Conservation (phyloP, 495 filamentous ascomycete species). For the Podospora australis region DNA sequence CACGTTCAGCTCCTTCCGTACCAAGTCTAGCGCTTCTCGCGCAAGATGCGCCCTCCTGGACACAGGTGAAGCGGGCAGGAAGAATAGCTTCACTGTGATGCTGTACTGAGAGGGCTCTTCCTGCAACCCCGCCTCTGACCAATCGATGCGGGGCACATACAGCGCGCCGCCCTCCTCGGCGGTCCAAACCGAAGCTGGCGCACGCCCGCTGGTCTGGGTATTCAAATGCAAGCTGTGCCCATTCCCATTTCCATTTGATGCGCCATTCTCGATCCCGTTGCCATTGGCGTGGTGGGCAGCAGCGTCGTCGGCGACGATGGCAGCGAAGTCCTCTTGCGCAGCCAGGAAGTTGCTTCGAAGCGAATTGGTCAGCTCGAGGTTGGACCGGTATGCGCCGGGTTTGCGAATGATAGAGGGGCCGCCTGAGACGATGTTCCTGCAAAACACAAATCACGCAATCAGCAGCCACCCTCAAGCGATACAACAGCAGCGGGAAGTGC, state of each 20-base stretch:
- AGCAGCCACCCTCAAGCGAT: conserved; percentile 6
- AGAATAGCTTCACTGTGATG: conserved; percentile 92
- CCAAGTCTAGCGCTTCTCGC: conserved; percentile 67
- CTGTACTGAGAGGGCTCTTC: conserved; percentile 80
- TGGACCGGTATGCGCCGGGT: conserved; percentile 67
- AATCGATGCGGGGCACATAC: conserved; percentile 73
- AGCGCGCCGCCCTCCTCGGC: conserved; percentile 49
- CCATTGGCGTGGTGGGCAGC: conserved; percentile 46
- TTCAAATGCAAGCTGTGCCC: conserved; percentile 22
- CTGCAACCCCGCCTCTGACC: conserved; percentile 58
- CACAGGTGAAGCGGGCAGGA: conserved; percentile 63
- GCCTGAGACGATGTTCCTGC: conserved; percentile 77
- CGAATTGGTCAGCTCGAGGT: conserved; percentile 81
- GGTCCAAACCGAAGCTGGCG: conserved; percentile 56
- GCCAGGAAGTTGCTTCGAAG: conserved; percentile 72
- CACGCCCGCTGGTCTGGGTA: conserved; percentile 9
- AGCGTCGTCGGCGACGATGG: conserved; percentile 33
- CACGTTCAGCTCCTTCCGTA: conserved; percentile 70
- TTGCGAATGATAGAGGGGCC: conserved; percentile 76
- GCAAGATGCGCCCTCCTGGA: conserved; percentile 59
- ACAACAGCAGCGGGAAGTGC: conserved; percentile 4
- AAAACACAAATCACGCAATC: conserved; percentile 16
- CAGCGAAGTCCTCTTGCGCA: conserved; percentile 55
- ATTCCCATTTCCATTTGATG: conserved; percentile 33
- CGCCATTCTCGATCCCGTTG: conserved; percentile 27